Percentiles rank a stretch among this genome's conserved stretches.
These are phyloP conservation scores for Thalassiosira hispida DNA, from an alignment of 352 stramenopile genomes.

Conservation along the genomic window DNA sequence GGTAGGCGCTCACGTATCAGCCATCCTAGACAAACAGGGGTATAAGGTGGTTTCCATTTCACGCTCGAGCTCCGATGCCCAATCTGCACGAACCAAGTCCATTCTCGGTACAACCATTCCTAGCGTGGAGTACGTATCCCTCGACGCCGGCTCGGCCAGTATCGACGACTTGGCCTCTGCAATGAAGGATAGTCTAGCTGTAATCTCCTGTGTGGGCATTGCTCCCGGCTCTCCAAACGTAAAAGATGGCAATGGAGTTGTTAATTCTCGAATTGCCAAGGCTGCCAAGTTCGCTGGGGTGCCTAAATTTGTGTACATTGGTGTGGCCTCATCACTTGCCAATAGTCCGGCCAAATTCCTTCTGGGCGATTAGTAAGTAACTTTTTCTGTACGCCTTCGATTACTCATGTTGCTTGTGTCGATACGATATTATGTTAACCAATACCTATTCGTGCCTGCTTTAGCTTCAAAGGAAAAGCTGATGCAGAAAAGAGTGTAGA, in stretches of 20 bases:
- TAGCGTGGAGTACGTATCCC: conserved; percentile 5
- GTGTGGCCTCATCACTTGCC: conserved; percentile 14
- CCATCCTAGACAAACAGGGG: background rate
- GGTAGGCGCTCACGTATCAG: background rate
- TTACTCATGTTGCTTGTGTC: too few species aligned
- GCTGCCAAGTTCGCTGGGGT: conserved; percentile 23
- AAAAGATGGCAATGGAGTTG: conserved; percentile 23
- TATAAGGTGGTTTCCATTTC: background rate
- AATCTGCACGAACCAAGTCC: conserved; percentile 2
- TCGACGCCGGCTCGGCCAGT: conserved; percentile 14
- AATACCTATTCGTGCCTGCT: too few species aligned
- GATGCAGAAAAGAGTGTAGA: conserved; percentile 21
- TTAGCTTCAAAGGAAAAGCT: conserved; percentile 33
- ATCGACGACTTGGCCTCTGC: conserved; percentile 17
- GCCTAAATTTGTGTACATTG: conserved; percentile 20
- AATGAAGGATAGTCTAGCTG: conserved; percentile 16
- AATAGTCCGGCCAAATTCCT: conserved; percentile 32
- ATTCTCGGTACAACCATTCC: conserved; percentile 11
- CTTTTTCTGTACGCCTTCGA: too few species aligned
- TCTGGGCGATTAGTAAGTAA: conserved; percentile 26
- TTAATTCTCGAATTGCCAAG: conserved; percentile 34
- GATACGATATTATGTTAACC: too few species aligned
- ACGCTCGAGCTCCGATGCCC: background rate
- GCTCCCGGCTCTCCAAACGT: conserved; percentile 9
- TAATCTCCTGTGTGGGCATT: conserved; percentile 34